phyloP scores from a whole-genome alignment of 306 rosid species.

The Glycyrrhiza uralensis region DNA sequence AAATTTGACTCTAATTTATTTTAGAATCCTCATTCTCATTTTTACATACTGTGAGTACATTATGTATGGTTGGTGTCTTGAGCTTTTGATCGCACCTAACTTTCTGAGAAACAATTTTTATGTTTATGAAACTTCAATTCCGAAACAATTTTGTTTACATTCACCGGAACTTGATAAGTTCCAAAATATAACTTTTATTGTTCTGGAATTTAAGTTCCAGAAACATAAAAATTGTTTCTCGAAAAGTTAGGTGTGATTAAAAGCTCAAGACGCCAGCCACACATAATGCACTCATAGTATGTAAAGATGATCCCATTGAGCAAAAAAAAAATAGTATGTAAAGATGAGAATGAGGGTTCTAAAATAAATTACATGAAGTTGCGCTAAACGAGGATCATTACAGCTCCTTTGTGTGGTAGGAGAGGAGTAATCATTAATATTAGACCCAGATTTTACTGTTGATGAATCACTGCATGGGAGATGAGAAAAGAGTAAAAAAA shows the following conservation, averaged over 20 bases:
- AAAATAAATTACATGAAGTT: conserved; percentile 41
- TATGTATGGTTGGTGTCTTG: background rate
- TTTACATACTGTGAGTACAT: background rate
- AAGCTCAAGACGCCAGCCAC: no score
- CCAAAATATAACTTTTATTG: no score
- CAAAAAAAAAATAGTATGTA: no score
- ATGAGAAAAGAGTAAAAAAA: background rate
- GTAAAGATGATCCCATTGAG: no score
- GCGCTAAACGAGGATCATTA: conserved; percentile 48
- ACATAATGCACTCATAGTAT: no score
- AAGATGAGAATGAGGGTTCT: conserved; percentile 3
- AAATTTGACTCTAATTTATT: background rate
- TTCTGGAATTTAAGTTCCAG: no score
- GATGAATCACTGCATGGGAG: conserved; percentile 55
- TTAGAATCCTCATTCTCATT: conserved; percentile 15
- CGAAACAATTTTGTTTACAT: no score
- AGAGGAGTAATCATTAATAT: conserved; percentile 63
- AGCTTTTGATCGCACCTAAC: background rate
- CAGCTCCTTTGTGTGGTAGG: conserved; percentile 43
- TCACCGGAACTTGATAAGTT: no score
- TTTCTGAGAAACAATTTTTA: no score
- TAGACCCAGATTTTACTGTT: conserved; percentile 60
- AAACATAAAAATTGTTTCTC: no score
- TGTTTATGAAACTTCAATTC: no score
- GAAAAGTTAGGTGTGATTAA: no score